These are phyloP conservation scores for Pseudogymnoascus sp. DNA, from an alignment of 2,329 filamentous ascomycete genomes.

Conservation along the genomic window DNA sequence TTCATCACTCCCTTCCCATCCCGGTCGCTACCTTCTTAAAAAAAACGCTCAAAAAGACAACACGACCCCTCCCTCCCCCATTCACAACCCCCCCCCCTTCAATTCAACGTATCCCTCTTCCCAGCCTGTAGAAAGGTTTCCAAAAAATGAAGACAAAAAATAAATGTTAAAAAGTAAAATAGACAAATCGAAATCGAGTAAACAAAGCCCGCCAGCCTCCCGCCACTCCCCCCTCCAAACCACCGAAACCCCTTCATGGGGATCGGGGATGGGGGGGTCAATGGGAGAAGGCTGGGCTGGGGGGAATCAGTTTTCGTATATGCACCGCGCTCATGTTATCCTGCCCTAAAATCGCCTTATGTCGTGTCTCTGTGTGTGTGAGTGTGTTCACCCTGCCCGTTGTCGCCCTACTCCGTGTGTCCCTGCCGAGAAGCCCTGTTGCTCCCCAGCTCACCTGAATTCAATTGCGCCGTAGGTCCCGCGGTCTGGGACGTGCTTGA, in stretches of 20 bases:
- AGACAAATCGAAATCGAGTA: slow-evolving; percentile 5
- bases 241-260: neutral
- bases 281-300: neutral
- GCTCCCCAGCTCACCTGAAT: slow-evolving; percentile 54
- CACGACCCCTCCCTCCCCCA: neutral
- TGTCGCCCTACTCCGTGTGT: slow-evolving; percentile 1
- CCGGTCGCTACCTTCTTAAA: neutral
- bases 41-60: neutral
- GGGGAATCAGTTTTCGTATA: slow-evolving; percentile 5
- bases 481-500: slow-evolving; percentile 77
- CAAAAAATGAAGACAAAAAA: neutral
- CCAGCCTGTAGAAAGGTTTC: neutral
- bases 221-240: neutral
- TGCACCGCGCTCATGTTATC: slow-evolving; percentile 5
- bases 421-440: neutral
- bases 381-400: neutral
- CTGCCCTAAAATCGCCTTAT: neutral
- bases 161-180: neutral
- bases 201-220: neutral
- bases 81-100: neutral
- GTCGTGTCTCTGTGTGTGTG: neutral
- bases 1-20: neutral
- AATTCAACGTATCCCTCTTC: neutral
- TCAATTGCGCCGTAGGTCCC: slow-evolving; percentile 83
- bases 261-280: neutral